Percentiles rank a stretch among this genome's conserved stretches.
phyloP scores from a whole-genome alignment of 2,329 filamentous ascomycete species.

The Neonectria coccinea region DNA sequence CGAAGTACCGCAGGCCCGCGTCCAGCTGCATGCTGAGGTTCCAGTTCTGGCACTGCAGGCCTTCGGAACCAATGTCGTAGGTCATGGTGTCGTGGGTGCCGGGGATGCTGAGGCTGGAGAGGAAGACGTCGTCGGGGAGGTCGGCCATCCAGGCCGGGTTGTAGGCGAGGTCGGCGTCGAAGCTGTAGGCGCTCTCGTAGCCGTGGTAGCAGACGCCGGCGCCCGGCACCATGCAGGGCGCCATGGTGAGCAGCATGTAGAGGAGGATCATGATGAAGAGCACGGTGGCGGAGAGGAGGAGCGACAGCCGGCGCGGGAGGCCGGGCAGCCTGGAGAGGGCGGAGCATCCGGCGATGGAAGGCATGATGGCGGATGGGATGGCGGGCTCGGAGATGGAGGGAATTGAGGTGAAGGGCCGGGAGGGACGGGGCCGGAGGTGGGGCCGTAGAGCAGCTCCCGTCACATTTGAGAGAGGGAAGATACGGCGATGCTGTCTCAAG shows the following conservation, averaged over 20 bases:
- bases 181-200: constrained; percentile 53
- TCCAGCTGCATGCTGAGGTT: constrained; percentile 58
- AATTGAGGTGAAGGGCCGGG: constrained; percentile 29
- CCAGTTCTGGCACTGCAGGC: constrained; percentile 61
- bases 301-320: constrained; percentile 35
- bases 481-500: background rate
- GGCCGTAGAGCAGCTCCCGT: constrained; percentile 36
- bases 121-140: constrained; percentile 54
- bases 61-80: constrained; percentile 51
- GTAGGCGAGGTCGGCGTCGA: constrained; percentile 53
- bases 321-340: constrained; percentile 32
- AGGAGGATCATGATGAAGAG: constrained; percentile 43
- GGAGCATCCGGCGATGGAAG: constrained; percentile 33
- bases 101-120: constrained; percentile 61
- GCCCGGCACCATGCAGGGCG: constrained; percentile 45
- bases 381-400: constrained; percentile 26
- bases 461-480: constrained; percentile 33
- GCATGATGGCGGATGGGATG: constrained; percentile 36
- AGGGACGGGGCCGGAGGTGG: constrained; percentile 22
- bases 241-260: constrained; percentile 44
- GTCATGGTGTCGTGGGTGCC: constrained; percentile 68
- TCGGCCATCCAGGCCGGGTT: constrained; percentile 58
- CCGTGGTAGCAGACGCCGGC: constrained; percentile 46
- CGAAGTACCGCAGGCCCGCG: constrained; percentile 62
- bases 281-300: constrained; percentile 32